Conservation (phyloP, 164 flowering plant genomes). For the Warburgia ugandensis region DNA sequence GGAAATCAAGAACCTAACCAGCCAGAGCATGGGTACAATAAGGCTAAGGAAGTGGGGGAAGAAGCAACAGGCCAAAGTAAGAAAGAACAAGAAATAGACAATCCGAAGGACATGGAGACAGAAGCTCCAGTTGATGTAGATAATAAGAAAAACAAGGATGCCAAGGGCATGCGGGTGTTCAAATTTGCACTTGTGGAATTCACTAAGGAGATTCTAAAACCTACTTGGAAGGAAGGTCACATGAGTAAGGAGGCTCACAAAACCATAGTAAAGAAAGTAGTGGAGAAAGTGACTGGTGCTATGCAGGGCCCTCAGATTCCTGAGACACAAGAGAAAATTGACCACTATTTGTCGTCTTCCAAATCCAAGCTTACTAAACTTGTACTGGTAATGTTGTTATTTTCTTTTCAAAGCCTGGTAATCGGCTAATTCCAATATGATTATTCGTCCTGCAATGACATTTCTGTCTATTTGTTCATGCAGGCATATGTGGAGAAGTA, state of each 20-base stretch:
- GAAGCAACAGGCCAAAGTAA: slow-evolving; percentile 4
- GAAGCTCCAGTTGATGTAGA: slow-evolving; percentile 22
- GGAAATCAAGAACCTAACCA: slow-evolving; percentile 2
- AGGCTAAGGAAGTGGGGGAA: slow-evolving; percentile 4
- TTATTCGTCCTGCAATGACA: neutral
- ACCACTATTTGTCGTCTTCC: slow-evolving; percentile 61
- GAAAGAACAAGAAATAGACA: slow-evolving; percentile 22
- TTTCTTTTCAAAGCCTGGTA: slow-evolving; percentile 1
- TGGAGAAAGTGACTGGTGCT: slow-evolving; percentile 66
- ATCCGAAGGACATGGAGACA: slow-evolving; percentile 21
- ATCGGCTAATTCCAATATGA: neutral
- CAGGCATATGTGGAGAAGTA: slow-evolving; percentile 38
- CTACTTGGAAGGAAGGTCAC: slow-evolving; percentile 90
- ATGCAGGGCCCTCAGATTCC: slow-evolving; percentile 57
- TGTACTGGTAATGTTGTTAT: slow-evolving; percentile 49
- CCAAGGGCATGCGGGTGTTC: slow-evolving; percentile 51
- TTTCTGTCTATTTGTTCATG: slow-evolving; percentile 2
- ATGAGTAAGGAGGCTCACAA: slow-evolving; percentile 81
- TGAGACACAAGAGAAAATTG: slow-evolving; percentile 70
- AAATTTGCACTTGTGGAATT: slow-evolving; percentile 71
- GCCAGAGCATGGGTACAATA: slow-evolving; percentile 5
- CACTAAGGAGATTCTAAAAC: slow-evolving; percentile 83
- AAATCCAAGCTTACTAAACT: slow-evolving; percentile 76
- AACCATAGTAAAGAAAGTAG: slow-evolving; percentile 83
- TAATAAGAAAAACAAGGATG: slow-evolving; percentile 43